Base-by-base conservation (phyloP, 257 asterid genomes). In the Solanum etuberosum region DNA sequence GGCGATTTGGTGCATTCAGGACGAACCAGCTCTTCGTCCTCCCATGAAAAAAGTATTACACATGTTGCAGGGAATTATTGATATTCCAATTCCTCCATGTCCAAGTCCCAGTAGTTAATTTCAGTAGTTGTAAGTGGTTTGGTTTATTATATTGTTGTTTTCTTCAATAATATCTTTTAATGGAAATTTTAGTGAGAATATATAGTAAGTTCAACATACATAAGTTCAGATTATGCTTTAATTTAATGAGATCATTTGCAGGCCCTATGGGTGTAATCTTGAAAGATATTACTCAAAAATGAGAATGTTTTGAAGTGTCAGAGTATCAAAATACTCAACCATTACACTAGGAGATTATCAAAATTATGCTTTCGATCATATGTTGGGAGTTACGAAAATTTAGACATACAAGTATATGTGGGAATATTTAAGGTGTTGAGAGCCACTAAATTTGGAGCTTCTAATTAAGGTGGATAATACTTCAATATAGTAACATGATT, bases 1-100 rank as follows among this genome's bases (percentile, higher is more conserved):
- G 84, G 89, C 88, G 21, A 61, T 89, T 8, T 87, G 89, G 89
- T 84, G 89, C 70, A 84, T 87, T 85, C 89, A 89, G 71, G 89
- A 87, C 29, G 88, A 87, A 40, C 85, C 91, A 25, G 63, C 65
- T 29, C 85, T 87, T 54, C 86, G 89, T 27, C 87, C 87, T 68
- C 83, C 91, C 29, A 89, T 89, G 88, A 84, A 89, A 46, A 61
- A 48, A 42, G 91, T 87, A 68, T 4, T 89, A 59, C 88, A 59
- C 67, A 89, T 89, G 89, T 42, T 89, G 83, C 87, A 89, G 86
- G 89, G 87, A 68, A 48, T 84, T 11, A 87, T 61, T 40, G 88
- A 89, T 61, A 84, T 89, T 29, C 88, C 91, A 43, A 12, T 54
- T 35, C 89, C 91, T 23, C 91, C 89, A 46, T 87, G 88, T 77